A percentile compares a stretch with the other conserved stretches of the same genome.
Conservation (phyloP, 2,329 filamentous ascomycete species). For the Botrytis hyacinthi region DNA sequence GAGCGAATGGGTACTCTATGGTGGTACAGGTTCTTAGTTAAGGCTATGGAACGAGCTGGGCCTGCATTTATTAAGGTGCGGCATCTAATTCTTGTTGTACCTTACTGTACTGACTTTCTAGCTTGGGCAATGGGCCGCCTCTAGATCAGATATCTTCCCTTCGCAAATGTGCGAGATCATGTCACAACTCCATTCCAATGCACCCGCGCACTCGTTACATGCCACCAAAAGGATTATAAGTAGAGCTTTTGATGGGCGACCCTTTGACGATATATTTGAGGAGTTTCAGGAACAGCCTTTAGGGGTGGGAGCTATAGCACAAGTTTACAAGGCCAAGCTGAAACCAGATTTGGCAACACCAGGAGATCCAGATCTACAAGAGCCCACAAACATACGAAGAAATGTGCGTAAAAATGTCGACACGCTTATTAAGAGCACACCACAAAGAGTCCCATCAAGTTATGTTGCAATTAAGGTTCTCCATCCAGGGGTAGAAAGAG, state of each 20-base stretch:
- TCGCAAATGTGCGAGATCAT: conserved; percentile 87
- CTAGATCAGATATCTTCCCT: conserved; percentile 93
- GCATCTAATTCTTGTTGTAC: not conserved
- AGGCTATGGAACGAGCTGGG: conserved; percentile 86
- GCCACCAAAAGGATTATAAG: conserved; percentile 77
- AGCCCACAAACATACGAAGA: conserved; percentile 58
- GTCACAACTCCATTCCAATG: conserved; percentile 92
- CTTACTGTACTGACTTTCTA: conserved; percentile 40
- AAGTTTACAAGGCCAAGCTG: conserved; percentile 94
- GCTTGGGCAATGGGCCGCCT: conserved; percentile 98
- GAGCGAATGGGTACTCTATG: conserved; percentile 81
- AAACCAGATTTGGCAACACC: conserved; percentile 72
- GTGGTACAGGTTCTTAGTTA: conserved; percentile 92
- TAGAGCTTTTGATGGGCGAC: conserved; percentile 74
- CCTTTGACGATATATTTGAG: conserved; percentile 90
- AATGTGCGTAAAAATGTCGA: conserved; percentile 81
- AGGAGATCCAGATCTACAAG: conserved; percentile 54
- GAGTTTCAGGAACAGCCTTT: conserved; percentile 89
- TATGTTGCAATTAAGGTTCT: conserved; percentile 97
- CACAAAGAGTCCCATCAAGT: conserved; percentile 79
- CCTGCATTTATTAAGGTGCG: conserved; percentile 93
- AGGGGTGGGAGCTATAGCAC: conserved; percentile 92
- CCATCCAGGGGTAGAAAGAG: conserved; percentile 85
- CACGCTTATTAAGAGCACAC: conserved; percentile 80
- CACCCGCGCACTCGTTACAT: conserved; percentile 82